These are phyloP conservation scores for Tylopilus felleus DNA, from an alignment of 768 basidiomycete genomes.

Conservation along the genomic window DNA sequence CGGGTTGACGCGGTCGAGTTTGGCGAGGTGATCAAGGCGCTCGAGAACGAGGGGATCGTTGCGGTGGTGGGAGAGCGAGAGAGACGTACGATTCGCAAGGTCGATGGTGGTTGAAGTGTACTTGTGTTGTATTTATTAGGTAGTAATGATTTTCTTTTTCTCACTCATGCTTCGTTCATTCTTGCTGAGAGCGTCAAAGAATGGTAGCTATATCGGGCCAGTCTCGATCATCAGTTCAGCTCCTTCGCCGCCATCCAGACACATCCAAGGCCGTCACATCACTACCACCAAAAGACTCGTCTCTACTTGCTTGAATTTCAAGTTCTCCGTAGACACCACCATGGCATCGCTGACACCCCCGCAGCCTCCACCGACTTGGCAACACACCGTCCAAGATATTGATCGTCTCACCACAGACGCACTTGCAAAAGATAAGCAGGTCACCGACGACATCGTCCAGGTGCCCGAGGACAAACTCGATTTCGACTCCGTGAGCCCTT, in stretches of 20 bases:
- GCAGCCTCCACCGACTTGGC: constrained; percentile 65
- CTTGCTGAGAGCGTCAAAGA: too few species aligned
- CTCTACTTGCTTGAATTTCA: background rate
- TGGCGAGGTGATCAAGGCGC: constrained; percentile 64
- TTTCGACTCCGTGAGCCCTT: constrained; percentile 59
- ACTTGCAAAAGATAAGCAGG: constrained; percentile 53
- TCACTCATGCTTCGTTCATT: too few species aligned
- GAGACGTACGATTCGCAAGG: constrained; percentile 70
- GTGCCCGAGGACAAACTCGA: constrained; percentile 56
- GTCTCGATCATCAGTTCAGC: too few species aligned
- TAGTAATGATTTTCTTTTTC: too few species aligned
- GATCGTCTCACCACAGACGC: constrained; percentile 53
- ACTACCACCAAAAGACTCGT: background rate
- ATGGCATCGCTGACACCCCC: constrained; percentile 60
- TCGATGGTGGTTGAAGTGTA: constrained; percentile 41
- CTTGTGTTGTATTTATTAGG: constrained; percentile 4
- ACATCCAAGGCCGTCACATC: too few species aligned
- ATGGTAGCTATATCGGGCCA: constrained; percentile 19
- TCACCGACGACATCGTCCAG: constrained; percentile 60
- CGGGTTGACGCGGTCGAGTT: constrained; percentile 81
- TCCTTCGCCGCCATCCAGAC: too few species aligned
- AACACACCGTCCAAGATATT: constrained; percentile 64
- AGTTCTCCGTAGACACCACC: constrained; percentile 3
- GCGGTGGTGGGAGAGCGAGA: constrained; percentile 89
- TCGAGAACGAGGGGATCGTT: constrained; percentile 84